Evolutionary conservation across 495 filamentous ascomycete genomes (phyloP).

Genomic region (Clohesyomyces aquaticus): DNA sequence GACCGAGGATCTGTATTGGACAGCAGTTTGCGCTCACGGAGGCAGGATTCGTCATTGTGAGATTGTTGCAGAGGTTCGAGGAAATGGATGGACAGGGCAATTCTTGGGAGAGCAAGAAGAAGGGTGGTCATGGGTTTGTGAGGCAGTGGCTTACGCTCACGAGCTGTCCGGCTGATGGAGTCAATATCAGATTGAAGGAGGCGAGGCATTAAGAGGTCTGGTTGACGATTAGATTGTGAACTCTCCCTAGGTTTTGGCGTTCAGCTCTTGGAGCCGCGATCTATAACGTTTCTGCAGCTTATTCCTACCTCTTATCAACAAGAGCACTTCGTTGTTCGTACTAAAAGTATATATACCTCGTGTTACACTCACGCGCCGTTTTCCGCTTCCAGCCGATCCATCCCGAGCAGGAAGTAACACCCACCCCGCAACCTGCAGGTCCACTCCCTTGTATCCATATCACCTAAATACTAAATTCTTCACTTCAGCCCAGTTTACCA

Average conservation of each 20-base stretch:
- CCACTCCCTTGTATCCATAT: too few species aligned
- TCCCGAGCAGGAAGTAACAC: too few species aligned
- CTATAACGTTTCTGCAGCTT: too few species aligned
- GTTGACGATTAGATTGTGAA: background rate
- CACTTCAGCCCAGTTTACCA: background rate
- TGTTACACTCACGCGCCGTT: too few species aligned
- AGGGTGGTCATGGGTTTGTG: slow-evolving; percentile 20
- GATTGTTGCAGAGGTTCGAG: slow-evolving; percentile 29
- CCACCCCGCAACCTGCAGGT: too few species aligned
- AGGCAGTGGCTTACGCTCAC: slow-evolving; percentile 24
- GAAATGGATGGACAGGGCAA: slow-evolving; percentile 10
- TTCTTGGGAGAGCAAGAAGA: slow-evolving; percentile 24
- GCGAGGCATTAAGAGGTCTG: slow-evolving; percentile 15
- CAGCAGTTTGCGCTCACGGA: slow-evolving; percentile 51
- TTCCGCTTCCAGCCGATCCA: too few species aligned
- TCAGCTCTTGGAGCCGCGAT: too few species aligned
- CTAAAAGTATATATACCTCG: too few species aligned
- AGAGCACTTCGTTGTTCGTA: too few species aligned
- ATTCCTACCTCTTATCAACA: too few species aligned
- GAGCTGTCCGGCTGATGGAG: slow-evolving; percentile 30
- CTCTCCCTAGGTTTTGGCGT: too few species aligned
- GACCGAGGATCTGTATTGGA: slow-evolving; percentile 48
- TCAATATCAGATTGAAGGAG: slow-evolving; percentile 28
- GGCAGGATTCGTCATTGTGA: slow-evolving; percentile 35
- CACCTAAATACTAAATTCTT: background rate